phyloP scores from a whole-genome alignment of 2,329 filamentous ascomycete genomes.

The Talaromyces albobiverticillius region DNA sequence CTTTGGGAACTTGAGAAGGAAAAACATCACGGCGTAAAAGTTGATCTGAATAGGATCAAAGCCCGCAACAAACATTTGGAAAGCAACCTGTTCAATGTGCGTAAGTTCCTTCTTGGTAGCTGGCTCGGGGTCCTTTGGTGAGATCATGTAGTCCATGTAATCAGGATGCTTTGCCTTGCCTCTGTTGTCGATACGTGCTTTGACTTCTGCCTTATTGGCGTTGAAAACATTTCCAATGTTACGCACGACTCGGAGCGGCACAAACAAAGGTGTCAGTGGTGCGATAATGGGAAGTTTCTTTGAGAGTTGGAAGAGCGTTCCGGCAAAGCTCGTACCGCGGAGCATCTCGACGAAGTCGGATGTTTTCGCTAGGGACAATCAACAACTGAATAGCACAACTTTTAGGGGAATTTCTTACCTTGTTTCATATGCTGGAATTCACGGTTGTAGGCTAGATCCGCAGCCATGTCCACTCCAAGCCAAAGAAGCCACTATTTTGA shows the following conservation, averaged over 20 bases:
- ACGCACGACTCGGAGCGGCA: not conserved
- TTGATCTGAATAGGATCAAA: not conserved
- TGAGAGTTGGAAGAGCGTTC: not conserved
- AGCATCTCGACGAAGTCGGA: not conserved
- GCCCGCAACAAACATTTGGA: not conserved
- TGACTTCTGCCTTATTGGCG: not conserved
- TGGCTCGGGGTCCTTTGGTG: not conserved
- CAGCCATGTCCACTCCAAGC: not conserved
- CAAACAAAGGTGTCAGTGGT: not conserved
- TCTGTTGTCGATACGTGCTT: not conserved
- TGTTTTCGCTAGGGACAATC: not conserved
- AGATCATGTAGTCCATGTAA: slow-evolving; percentile 2
- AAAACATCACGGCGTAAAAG: not conserved
- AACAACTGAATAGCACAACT: not conserved
- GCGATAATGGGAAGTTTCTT: not conserved
- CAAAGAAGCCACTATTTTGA: slow-evolving; percentile 2
- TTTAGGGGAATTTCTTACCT: not conserved
- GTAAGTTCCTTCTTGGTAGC: not conserved
- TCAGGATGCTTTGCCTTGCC: not conserved
- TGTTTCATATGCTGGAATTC: slow-evolving; percentile 3
- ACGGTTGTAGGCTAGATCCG: not conserved
- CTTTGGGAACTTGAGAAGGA: not conserved
- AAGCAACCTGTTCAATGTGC: not conserved
- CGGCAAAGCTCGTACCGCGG: slow-evolving; percentile 1
- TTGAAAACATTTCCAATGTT: not conserved